These are phyloP conservation scores for Myriosclerotinia scirpicola DNA, from an alignment of 2,329 filamentous ascomycete genomes.

Conservation along the genomic window DNA sequence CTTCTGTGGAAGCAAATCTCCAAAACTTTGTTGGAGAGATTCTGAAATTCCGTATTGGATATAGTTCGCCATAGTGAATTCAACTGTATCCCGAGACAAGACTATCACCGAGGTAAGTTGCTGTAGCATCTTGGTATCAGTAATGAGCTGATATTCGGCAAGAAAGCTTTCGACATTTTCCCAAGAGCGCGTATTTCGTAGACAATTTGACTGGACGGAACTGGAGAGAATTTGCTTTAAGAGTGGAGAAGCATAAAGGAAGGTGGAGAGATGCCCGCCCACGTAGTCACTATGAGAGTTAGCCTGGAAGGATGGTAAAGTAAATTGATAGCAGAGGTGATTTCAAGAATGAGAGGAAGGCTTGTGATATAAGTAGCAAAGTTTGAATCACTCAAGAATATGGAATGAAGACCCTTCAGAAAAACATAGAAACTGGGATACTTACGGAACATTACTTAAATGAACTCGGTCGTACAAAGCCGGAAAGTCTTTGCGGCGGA, in stretches of 20 bases:
- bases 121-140: constrained; percentile 13
- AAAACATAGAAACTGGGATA: background rate
- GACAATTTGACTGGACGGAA: constrained; percentile 21
- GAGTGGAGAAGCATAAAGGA: constrained; percentile 25
- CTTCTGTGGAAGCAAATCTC: constrained; percentile 18
- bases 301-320: background rate
- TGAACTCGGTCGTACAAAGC: constrained; percentile 26
- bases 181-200: constrained; percentile 23
- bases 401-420: background rate
- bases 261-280: constrained; percentile 26
- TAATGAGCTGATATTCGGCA: constrained; percentile 28
- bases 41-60: background rate
- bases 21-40: background rate
- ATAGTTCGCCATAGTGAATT: background rate
- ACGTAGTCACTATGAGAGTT: constrained; percentile 22
- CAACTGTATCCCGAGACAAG: background rate
- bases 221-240: constrained; percentile 10
- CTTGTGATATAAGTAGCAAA: background rate
- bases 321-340: background rate
- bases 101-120: constrained; percentile 20
- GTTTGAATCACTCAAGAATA: background rate
- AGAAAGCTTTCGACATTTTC: constrained; percentile 17
- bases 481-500: constrained; percentile 25
- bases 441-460: constrained; percentile 31
- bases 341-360: background rate